These are phyloP conservation scores for Leishmania turanica DNA, from an alignment of 208 protist species.

Conservation along the genomic window DNA sequence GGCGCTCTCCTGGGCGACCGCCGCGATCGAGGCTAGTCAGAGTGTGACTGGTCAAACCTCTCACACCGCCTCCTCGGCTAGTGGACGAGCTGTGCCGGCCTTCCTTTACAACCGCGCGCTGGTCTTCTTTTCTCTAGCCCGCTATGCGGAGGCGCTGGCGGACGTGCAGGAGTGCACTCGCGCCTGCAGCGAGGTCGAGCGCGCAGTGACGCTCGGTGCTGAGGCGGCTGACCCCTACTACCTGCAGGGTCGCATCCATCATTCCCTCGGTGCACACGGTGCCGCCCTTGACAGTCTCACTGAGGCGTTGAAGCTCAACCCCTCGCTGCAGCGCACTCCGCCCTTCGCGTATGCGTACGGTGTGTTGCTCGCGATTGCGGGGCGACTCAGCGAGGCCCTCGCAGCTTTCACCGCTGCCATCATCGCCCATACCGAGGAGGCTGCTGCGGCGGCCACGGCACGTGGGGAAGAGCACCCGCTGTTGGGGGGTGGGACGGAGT, in stretches of 20 bases:
- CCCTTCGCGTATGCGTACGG: conserved; percentile 58
- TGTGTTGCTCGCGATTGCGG: conserved; percentile 45
- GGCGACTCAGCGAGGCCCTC: conserved; percentile 40
- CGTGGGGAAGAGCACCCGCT: neutral
- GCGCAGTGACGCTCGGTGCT: neutral
- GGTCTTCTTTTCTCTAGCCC: conserved; percentile 40
- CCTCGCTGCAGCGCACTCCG: conserved; percentile 32
- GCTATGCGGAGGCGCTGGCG: conserved; percentile 48
- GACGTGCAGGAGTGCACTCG: conserved; percentile 40
- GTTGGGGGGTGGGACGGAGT: too few relatives aligned
- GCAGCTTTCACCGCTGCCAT: conserved; percentile 57
- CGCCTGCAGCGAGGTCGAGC: conserved; percentile 14
- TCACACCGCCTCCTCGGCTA: conserved; percentile 11
- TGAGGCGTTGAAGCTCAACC: conserved; percentile 44
- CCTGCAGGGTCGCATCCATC: conserved; percentile 73
- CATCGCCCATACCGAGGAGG: conserved; percentile 10
- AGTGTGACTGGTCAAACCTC: neutral
- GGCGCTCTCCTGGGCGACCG: conserved; percentile 24
- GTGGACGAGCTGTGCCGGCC: conserved; percentile 25
- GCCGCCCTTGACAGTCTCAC: conserved; percentile 68
- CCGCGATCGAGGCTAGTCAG: conserved; percentile 13
- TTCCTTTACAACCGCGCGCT: conserved; percentile 59
- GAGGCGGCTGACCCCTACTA: conserved; percentile 71
- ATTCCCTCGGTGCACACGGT: conserved; percentile 50
- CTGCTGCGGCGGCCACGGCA: neutral